Percentiles rank a stretch among this genome's conserved stretches.
These are phyloP conservation scores for Populus hybrid DNA, from an alignment of 441 rosid species.

Conservation along the genomic window DNA sequence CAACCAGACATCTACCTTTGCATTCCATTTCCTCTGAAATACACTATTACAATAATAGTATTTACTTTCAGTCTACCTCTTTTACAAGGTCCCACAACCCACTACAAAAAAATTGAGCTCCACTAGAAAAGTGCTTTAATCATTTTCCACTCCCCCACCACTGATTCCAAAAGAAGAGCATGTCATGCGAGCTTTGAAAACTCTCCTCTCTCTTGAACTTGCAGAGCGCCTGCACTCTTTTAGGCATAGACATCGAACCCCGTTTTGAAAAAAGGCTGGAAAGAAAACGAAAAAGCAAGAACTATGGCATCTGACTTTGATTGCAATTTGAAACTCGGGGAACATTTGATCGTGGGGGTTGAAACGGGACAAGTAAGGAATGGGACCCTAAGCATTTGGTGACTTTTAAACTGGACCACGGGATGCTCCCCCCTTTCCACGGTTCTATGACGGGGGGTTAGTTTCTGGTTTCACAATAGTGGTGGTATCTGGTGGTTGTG, in stretches of 20 bases:
- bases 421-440: no score
- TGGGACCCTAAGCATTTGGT: no score
- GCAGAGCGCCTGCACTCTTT: conserved; percentile 35
- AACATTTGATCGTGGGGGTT: no score
- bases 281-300: conserved; percentile 25
- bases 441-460: no score
- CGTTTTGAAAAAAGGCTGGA: conserved; percentile 26
- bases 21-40: conserved; percentile 29
- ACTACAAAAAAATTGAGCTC: conserved; percentile 50
- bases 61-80: conserved; percentile 22
- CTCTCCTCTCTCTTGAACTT: conserved; percentile 34
- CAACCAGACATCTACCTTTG: conserved; percentile 7
- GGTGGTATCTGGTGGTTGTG: no score
- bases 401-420: no score
- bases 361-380: no score
- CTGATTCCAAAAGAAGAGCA: conserved; percentile 32
- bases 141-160: conserved; percentile 49
- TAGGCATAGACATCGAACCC: conserved; percentile 49
- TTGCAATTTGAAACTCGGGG: no score
- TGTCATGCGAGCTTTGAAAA: conserved; percentile 62
- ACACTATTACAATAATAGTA: conserved; percentile 22
- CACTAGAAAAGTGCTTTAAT: conserved; percentile 51
- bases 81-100: conserved; percentile 61
- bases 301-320: background rate
- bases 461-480: no score